A percentile compares a stretch with the other conserved stretches of the same genome.
Conservation (phyloP, 805 yeast species). For the Candida coleopterorum region DNA sequence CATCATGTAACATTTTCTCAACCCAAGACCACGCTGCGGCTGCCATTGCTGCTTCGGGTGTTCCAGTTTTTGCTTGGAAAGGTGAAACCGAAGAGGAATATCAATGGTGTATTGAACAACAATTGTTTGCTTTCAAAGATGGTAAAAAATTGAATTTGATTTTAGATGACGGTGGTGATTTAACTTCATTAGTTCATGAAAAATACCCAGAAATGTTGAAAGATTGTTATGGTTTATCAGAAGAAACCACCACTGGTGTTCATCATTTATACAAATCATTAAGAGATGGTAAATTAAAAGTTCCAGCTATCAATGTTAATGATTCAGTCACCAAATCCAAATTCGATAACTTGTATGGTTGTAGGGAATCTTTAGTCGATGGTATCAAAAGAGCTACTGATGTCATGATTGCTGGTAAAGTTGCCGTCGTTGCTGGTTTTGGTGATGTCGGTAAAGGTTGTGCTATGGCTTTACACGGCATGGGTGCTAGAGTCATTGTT, state of each 20-base stretch:
- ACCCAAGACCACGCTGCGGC: slow-evolving; percentile 99
- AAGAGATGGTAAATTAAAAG: slow-evolving; percentile 83
- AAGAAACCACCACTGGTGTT: slow-evolving; percentile 99
- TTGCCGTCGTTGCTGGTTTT: slow-evolving; percentile 97
- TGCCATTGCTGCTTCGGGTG: slow-evolving; percentile 99
- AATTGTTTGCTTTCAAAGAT: slow-evolving; percentile 96
- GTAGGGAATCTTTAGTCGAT: slow-evolving; percentile 97
- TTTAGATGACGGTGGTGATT: slow-evolving; percentile 99
- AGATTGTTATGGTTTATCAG: slow-evolving; percentile 93
- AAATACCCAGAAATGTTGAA: slow-evolving; percentile 97
- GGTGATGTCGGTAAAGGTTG: slow-evolving; percentile 99
- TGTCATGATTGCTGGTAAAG: slow-evolving; percentile 99
- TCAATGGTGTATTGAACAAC: slow-evolving; percentile 99
- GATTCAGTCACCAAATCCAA: slow-evolving; percentile 99
- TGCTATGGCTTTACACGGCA: slow-evolving; percentile 96
- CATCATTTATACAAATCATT: slow-evolving; percentile 98
- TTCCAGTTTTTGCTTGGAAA: slow-evolving; percentile 99
- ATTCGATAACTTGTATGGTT: slow-evolving; percentile 98
- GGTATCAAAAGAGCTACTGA: slow-evolving; percentile 99
- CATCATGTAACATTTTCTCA: slow-evolving; percentile 98
- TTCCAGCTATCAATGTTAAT: slow-evolving; percentile 98
- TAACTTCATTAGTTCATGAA: slow-evolving; percentile 93
- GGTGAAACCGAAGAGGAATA: slow-evolving; percentile 99
- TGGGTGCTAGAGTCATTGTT: slow-evolving; percentile 98
- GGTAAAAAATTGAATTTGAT: slow-evolving; percentile 91